These are phyloP conservation scores for Durusdinium trenchii DNA, from an alignment of 73 alveolate genomes.

Conservation along the genomic window DNA sequence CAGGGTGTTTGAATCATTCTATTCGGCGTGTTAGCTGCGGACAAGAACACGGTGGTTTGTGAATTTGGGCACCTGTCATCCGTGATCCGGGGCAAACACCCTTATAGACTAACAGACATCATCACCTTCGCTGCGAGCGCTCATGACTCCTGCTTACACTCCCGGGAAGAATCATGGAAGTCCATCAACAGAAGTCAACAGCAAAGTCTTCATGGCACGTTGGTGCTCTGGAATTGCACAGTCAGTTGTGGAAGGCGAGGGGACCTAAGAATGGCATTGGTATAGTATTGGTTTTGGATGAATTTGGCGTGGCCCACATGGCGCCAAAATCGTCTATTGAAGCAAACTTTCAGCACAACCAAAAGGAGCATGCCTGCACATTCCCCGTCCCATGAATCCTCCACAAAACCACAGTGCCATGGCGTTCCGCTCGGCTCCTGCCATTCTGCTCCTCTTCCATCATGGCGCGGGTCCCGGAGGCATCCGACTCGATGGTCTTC, in stretches of 20 bases:
- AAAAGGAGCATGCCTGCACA: background rate
- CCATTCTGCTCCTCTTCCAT: conserved; percentile 83
- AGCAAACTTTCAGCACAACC: background rate
- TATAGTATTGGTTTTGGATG: background rate
- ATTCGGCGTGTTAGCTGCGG: too few relatives aligned
- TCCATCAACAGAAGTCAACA: too few relatives aligned
- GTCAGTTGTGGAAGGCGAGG: background rate
- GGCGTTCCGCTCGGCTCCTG: conserved; percentile 32
- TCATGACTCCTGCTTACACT: too few relatives aligned
- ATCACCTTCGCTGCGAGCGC: too few relatives aligned
- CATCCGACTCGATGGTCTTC: conserved; percentile 79
- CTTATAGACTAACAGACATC: too few relatives aligned
- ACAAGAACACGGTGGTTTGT: too few relatives aligned
- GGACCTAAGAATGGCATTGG: background rate
- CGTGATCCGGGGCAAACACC: too few relatives aligned
- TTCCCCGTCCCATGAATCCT: background rate
- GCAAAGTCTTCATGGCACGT: too few relatives aligned
- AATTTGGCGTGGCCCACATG: background rate
- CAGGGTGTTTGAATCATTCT: background rate
- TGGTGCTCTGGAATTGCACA: too few relatives aligned
- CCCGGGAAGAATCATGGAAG: too few relatives aligned
- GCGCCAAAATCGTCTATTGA: background rate
- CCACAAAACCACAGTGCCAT: background rate
- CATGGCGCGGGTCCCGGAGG: conserved; percentile 58
- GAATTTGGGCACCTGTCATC: too few relatives aligned